Base-by-base conservation (phyloP, 2,329 filamentous ascomycete species). In the Coniochaeta sp. region DNA sequence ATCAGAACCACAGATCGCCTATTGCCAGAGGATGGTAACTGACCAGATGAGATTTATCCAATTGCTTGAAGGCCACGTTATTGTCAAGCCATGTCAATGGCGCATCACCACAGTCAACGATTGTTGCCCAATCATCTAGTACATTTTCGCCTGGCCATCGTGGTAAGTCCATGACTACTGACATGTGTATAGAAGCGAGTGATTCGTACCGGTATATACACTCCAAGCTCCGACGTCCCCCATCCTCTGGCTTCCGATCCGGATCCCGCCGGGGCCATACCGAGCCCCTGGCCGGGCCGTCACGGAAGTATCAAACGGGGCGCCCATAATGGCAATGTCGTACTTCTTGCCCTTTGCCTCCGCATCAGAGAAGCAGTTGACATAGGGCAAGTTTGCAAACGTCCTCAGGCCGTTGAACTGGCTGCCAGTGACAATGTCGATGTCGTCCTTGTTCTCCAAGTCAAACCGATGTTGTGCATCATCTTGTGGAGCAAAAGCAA, bases 51-150 rank as follows among this genome's bases (percentile, higher is more conserved):
- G 88, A 88, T 69, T 89, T 85, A 59, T 84, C 87, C 80, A 93
- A 89, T 71, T 93, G 89, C 16, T 81, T 81, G 60, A 93, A 75
- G 0, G 90, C 90, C 0, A 92, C 75, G 0, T 78, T 83, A 70
- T 93, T 93, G 73, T 93, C 89, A 64, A 93, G 87, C 12, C 88
- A 89, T 0, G 88, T 90, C 62, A 92, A 78, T 1, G 88, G 88
- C 59, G 91, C 89, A 66, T 93, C 90, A 34, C 90, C 90, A 68
- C 90, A 93, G 74, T 93, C 90, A 40, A 91, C 80, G 55, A 93
- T 80, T 16, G 77, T 85, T 0, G 88, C 87, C 87, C 88, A 91
- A n/a, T 84, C 87, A 28, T 78, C 76, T 70, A 90, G 89, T 0
- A 88, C 86, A 67, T 91, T 91, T 60, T 68, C 72, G n/a, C 68